A percentile compares a stretch with the other conserved stretches of the same genome.
These are phyloP conservation scores for Corymbia calophylla DNA, from an alignment of 441 rosid genomes.

Conservation along the genomic window DNA sequence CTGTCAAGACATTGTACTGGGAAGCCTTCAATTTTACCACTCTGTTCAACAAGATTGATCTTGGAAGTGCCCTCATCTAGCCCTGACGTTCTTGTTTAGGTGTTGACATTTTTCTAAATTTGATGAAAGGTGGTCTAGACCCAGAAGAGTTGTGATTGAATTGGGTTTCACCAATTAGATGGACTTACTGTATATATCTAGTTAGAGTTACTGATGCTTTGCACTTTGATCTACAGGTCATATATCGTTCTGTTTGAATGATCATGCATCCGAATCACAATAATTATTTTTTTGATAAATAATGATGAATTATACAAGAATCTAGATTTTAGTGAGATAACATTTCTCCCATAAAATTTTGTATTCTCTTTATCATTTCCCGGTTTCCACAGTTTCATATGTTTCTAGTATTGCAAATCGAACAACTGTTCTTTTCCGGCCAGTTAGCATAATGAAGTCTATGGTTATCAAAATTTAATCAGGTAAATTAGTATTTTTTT, in stretches of 20 bases:
- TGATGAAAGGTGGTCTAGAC: background rate
- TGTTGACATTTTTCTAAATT: background rate
- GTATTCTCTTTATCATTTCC: background rate
- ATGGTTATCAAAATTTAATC: background rate
- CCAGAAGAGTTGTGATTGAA: background rate
- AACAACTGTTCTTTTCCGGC: background rate
- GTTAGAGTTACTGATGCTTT: background rate
- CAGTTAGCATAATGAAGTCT: background rate
- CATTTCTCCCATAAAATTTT: background rate
- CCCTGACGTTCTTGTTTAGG: background rate
- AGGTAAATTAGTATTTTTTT: background rate
- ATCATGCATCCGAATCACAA: background rate
- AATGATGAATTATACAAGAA: accelerated
- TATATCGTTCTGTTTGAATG: accelerated
- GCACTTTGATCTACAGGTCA: background rate
- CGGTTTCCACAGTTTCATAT: background rate
- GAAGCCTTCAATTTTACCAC: background rate
- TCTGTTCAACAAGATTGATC: background rate
- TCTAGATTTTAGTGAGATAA: background rate
- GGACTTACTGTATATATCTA: background rate
- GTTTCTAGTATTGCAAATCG: background rate
- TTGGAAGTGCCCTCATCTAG: background rate
- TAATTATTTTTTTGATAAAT: background rate
- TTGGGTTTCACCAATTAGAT: background rate
- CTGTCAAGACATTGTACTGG: background rate